phyloP scores from a whole-genome alignment of 495 filamentous ascomycete species.

The Trichocladium uniseriatum region DNA sequence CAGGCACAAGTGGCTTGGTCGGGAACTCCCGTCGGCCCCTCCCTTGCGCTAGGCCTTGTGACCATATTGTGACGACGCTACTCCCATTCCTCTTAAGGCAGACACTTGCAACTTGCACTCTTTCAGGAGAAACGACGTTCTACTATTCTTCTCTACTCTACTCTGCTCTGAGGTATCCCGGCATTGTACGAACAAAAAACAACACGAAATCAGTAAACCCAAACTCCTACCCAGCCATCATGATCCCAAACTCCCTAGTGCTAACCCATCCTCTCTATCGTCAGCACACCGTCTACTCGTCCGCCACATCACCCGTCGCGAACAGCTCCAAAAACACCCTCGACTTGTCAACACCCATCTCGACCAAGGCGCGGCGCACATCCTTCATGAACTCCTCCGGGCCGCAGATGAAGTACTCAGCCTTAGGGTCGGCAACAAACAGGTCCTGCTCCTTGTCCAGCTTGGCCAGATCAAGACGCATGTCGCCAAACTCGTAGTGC shows the following conservation, averaged over 20 bases:
- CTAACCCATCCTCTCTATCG: not conserved
- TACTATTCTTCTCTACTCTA: too few relatives aligned
- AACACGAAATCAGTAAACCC: not conserved
- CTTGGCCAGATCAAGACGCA: conserved; percentile 43
- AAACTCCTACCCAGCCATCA: not conserved
- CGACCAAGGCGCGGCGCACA: conserved; percentile 38
- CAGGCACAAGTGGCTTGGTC: too few relatives aligned
- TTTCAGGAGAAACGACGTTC: too few relatives aligned
- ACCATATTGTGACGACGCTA: too few relatives aligned
- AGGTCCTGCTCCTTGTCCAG: conserved; percentile 44
- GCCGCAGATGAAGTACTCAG: conserved; percentile 63
- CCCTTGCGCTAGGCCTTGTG: too few relatives aligned
- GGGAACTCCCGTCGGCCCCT: too few relatives aligned
- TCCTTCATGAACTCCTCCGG: conserved; percentile 58
- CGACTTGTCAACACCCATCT: conserved; percentile 42
- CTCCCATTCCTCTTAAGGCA: too few relatives aligned
- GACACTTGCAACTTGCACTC: too few relatives aligned
- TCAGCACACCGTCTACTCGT: conserved; percentile 1
- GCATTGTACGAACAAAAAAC: not conserved
- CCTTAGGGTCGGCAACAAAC: conserved; percentile 38
- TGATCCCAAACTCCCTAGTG: not conserved
- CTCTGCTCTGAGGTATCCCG: too few relatives aligned
- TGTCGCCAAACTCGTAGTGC: conserved; percentile 47
- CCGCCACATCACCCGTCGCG: conserved; percentile 45
- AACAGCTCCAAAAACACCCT: conserved; percentile 60